Percentiles rank a stretch among this genome's conserved stretches.
These are phyloP conservation scores for Thecamonas trahens DNA, from an alignment of 78 protist genomes.

Conservation along the genomic window DNA sequence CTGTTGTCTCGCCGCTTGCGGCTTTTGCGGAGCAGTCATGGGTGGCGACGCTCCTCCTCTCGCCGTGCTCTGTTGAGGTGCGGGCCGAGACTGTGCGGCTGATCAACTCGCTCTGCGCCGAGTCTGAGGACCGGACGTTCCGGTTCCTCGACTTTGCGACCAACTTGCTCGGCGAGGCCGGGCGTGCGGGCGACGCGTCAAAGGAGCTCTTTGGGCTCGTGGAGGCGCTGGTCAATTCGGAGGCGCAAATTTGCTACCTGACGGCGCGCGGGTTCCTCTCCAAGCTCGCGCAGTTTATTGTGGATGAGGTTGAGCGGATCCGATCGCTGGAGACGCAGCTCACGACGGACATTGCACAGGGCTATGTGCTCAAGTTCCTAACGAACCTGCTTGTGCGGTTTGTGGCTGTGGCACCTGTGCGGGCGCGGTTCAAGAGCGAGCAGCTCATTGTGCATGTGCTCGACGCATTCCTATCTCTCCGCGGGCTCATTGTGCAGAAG, in stretches of 20 bases:
- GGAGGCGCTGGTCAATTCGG: neutral
- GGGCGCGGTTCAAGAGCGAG: constrained; percentile 28
- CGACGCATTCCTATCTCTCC: constrained; percentile 54
- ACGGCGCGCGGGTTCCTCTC: constrained; percentile 38
- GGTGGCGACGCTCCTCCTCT: too few relatives aligned
- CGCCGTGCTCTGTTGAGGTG: too few relatives aligned
- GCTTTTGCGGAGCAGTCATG: too few relatives aligned
- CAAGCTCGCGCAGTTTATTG: constrained; percentile 14
- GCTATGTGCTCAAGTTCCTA: constrained; percentile 32
- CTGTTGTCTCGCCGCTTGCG: too few relatives aligned
- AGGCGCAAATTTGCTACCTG: neutral
- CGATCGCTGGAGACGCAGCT: constrained; percentile 18
- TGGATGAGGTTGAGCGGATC: constrained; percentile 29
- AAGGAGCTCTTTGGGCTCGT: constrained; percentile 31
- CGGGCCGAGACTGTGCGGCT: too few relatives aligned
- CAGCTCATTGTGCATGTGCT: constrained; percentile 20
- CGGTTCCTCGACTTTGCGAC: constrained; percentile 40
- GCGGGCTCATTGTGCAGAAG: constrained; percentile 64
- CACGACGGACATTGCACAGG: constrained; percentile 48
- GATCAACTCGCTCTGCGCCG: too few relatives aligned
- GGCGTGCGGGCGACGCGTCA: constrained; percentile 16
- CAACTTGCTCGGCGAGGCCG: constrained; percentile 30
- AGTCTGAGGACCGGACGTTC: constrained; percentile 7
- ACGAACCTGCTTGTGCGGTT: constrained; percentile 22
- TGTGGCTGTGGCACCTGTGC: constrained; percentile 25